These are phyloP conservation scores for Syncephalastrum contaminatum DNA, from an alignment of 371 early-diverging fungal species.

Conservation along the genomic window DNA sequence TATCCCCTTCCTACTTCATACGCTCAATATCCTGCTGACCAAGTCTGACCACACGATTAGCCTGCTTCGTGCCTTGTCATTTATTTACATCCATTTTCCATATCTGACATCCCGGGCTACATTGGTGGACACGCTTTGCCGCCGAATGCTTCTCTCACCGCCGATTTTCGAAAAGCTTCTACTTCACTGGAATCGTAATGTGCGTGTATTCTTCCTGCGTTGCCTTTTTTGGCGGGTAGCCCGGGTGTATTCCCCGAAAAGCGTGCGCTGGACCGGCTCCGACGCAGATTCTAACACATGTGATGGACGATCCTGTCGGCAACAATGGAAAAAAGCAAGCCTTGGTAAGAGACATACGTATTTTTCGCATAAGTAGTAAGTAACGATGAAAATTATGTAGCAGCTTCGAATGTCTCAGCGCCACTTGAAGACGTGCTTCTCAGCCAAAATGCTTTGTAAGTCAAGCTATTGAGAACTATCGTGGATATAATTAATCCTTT, in stretches of 20 bases:
- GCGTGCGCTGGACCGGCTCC: slow-evolving; percentile 14
- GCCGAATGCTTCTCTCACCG: slow-evolving; percentile 36
- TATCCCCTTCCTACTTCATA: slow-evolving; percentile 44
- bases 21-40: slow-evolving; percentile 40
- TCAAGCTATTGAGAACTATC: no score
- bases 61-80: slow-evolving; percentile 46
- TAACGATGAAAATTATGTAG: no score
- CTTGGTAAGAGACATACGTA: neutral
- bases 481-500: neutral
- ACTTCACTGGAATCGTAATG: slow-evolving; percentile 54
- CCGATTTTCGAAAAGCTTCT: slow-evolving; percentile 47
- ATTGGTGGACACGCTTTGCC: slow-evolving; percentile 36
- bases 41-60: slow-evolving; percentile 50
- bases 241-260: slow-evolving; percentile 11
- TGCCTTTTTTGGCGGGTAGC: slow-evolving; percentile 52
- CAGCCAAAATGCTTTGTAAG: no score
- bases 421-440: no score
- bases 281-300: neutral
- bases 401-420: neutral
- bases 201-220: slow-evolving; percentile 51
- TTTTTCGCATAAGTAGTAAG: no score
- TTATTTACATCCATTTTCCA: slow-evolving; percentile 53
- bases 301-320: neutral
- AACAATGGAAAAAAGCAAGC: neutral
- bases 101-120: slow-evolving; percentile 39